Evolutionary conservation across 2,329 filamentous ascomycete genomes (phyloP).

Genomic region (Curvularia eragrostidis): DNA sequence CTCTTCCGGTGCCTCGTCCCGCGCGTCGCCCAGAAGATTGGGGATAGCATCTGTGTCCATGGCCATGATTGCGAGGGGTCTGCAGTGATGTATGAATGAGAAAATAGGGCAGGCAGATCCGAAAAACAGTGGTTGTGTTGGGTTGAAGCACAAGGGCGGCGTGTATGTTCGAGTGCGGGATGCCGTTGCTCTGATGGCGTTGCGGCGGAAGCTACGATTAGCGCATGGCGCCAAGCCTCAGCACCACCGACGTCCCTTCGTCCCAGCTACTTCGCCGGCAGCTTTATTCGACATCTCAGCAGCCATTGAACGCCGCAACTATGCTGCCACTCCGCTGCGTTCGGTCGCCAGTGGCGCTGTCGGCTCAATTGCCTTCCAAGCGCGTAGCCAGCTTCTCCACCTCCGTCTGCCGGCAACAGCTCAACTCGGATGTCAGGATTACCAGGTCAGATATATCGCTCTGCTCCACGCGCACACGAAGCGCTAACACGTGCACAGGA

Average conservation of each 20-base stretch:
- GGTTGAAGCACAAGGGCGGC: constrained; percentile 11
- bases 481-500: constrained; percentile 57
- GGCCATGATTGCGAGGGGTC: constrained; percentile 38
- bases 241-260: constrained; percentile 27
- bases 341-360: constrained; percentile 48
- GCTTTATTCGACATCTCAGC: constrained; percentile 38
- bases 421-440: constrained; percentile 83
- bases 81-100: background rate
- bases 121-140: constrained; percentile 8
- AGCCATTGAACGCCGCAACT: constrained; percentile 50
- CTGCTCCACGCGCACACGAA: background rate
- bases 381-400: constrained; percentile 40
- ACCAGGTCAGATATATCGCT: constrained; percentile 57
- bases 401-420: constrained; percentile 36
- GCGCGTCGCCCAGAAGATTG: constrained; percentile 90
- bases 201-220: constrained; percentile 33
- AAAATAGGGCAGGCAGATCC: background rate
- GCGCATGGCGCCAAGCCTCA: constrained; percentile 30
- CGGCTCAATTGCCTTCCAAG: constrained; percentile 38
- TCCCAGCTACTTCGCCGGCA: constrained; percentile 30
- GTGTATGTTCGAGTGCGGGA: constrained; percentile 27
- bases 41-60: constrained; percentile 90
- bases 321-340: constrained; percentile 52
- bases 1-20: constrained; percentile 84
- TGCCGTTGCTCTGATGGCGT: constrained; percentile 30